Evolutionary conservation across 345 rosid genomes (phyloP), one percentile per base, ranked within the genome.

Genomic region (Dipteronia sinensis): DNA sequence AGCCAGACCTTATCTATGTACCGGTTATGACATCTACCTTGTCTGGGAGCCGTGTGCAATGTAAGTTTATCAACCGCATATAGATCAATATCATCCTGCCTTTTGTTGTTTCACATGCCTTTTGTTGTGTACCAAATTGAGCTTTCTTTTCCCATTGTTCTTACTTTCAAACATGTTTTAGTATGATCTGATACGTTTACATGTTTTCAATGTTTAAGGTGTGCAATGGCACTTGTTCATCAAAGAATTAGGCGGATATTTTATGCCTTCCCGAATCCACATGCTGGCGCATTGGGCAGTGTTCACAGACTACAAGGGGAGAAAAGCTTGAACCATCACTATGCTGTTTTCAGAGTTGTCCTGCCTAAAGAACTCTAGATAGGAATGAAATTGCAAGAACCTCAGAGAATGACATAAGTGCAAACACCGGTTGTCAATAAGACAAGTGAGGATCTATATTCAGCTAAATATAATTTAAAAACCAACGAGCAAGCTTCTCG

Each of bases 211-310:
- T 56, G 3, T 76, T 64, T 73, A 76, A 86, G 91, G 98, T 92
- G 99, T 79, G 98, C 99, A 16, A 95, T 93, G 99, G 98, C 97
- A 16, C 92, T 93, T 38, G 92, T 93, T 72, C 98, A 92, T 84
- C 94, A 94, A 73, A 85, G 94, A 85, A 69, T 94, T 42, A 89
- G 89, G 77, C 96, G 97, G 1, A 91, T 91, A 70, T 91, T 92
- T 82, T 93, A 85, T 27, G 94, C 92, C 64, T 84, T 90, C 65
- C 94, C 93, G 12, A 95, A 95, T 76, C 85, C 85, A 6, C 81
- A 73, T 3, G 89, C 91, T 2, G 96, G 99, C 4, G 92, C 93
- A 3, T 72, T 93, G 44, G 97, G 97, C 71, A 86, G 98, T 29
- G 81, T 92, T 85, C 86, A 90, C 73, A 91, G 94, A 38, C 84